A percentile compares a stretch with the other conserved stretches of the same genome.
Evolutionary conservation across 1,284 basidiomycete genomes (phyloP).

Genomic region (Ganoderma multipileum): DNA sequence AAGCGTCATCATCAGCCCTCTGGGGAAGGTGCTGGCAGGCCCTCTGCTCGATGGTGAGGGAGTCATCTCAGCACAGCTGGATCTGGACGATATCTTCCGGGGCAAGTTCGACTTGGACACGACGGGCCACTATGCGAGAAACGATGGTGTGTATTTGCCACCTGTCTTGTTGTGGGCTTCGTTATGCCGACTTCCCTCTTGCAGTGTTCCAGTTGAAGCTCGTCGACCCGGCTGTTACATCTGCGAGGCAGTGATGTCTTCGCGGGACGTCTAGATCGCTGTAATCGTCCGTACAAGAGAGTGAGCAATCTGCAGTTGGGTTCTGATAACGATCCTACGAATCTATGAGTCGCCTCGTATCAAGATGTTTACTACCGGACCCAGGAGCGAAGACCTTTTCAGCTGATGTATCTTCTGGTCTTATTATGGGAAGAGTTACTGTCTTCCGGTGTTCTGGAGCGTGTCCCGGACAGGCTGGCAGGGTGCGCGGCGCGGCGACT

Average conservation of each 20-base stretch:
- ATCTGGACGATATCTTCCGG: constrained; percentile 64
- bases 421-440: not conserved
- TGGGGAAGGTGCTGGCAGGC: constrained; percentile 73
- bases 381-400: not conserved
- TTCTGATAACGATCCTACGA: not conserved
- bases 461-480: not conserved
- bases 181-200: not conserved
- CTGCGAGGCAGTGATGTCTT: constrained; percentile 3
- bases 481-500: not conserved
- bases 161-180: no score
- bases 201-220: constrained; percentile 33
- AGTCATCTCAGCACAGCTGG: constrained; percentile 68
- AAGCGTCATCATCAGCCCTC: constrained; percentile 71
- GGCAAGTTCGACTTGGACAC: constrained; percentile 80
- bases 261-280: not conserved
- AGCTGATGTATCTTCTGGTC: not conserved
- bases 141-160: constrained; percentile 56
- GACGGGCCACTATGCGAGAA: constrained; percentile 72
- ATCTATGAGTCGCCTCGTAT: not conserved
- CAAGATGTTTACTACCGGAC: not conserved
- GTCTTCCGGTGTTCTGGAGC: not conserved
- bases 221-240: constrained; percentile 18
- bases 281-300: not conserved
- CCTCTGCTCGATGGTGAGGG: constrained; percentile 68
- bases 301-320: not conserved